These are phyloP conservation scores for Rhododendron vialii DNA, from an alignment of 148 eudicot species.

Conservation along the genomic window DNA sequence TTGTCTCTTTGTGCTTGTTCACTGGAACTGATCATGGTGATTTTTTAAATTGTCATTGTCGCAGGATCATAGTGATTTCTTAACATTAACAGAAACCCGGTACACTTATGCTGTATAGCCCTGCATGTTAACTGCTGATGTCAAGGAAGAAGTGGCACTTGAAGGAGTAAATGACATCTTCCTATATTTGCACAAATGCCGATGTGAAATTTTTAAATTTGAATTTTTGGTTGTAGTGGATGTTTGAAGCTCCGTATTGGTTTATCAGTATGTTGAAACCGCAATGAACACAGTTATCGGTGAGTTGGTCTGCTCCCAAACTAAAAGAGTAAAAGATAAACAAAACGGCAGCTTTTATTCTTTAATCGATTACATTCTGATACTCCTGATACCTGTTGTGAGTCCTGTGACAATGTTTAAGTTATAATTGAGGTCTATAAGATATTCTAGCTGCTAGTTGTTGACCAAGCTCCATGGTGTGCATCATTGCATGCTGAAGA, in stretches of 20 bases:
- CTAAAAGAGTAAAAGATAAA: neutral
- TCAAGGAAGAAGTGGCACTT: neutral
- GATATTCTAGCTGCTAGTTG: neutral
- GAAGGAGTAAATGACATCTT: neutral
- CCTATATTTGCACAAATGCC: neutral
- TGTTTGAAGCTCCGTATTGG: neutral
- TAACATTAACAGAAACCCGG: neutral
- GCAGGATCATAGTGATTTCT: neutral
- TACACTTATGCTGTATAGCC: neutral
- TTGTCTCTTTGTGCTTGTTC: neutral
- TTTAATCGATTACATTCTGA: neutral
- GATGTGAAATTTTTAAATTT: neutral
- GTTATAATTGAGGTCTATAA: neutral
- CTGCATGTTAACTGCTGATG: neutral
- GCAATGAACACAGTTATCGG: neutral
- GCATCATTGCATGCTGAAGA: neutral
- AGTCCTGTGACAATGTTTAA: neutral
- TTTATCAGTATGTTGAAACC: neutral
- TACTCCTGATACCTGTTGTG: neutral
- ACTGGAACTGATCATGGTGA: neutral
- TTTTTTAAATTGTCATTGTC: neutral
- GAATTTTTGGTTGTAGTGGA: neutral
- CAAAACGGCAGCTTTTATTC: neutral
- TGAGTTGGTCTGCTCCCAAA: neutral
- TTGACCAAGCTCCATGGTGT: neutral